Conservation (phyloP, 805 yeast species). For the Metschnikowia dekortorum region DNA sequence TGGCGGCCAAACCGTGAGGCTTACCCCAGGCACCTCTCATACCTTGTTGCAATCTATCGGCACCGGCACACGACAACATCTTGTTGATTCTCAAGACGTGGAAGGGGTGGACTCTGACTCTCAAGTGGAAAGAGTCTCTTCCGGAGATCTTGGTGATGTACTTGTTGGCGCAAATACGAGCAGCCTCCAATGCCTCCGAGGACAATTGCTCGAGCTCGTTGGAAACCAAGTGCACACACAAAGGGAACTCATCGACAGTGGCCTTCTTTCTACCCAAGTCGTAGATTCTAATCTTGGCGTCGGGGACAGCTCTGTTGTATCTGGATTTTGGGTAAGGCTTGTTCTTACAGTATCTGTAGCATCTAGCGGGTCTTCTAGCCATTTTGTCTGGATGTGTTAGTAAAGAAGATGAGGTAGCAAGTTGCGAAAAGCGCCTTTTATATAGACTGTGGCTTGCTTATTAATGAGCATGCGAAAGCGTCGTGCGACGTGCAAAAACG, state of each 20-base stretch:
- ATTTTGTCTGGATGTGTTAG: constrained; percentile 54
- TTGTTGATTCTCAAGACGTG: constrained; percentile 99
- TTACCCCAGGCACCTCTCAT: constrained; percentile 99
- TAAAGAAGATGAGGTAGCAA: constrained; percentile 6
- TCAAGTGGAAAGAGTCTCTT: constrained; percentile 99
- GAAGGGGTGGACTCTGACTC: constrained; percentile 99
- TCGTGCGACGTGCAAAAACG: neutral
- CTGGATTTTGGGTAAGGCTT: constrained; percentile 99
- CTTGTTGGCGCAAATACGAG: constrained; percentile 99
- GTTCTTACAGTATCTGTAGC: constrained; percentile 99
- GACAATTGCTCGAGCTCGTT: constrained; percentile 99
- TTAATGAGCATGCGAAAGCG: neutral
- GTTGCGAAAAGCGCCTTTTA: neutral
- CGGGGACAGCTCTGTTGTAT: constrained; percentile 99
- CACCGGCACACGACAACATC: constrained; percentile 99
- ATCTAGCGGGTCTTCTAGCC: constrained; percentile 99
- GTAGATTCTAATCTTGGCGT: constrained; percentile 97
- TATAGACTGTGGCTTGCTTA: neutral
- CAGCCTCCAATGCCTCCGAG: constrained; percentile 99
- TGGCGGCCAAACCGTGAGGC: constrained; percentile 99
- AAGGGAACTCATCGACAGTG: constrained; percentile 98
- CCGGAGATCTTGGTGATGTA: constrained; percentile 97
- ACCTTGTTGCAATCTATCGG: constrained; percentile 99
- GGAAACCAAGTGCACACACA: constrained; percentile 98
- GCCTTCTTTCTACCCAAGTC: constrained; percentile 99